These are phyloP conservation scores for Kockiozyma suomiensis DNA, from an alignment of 805 yeast genomes.

Conservation along the genomic window DNA sequence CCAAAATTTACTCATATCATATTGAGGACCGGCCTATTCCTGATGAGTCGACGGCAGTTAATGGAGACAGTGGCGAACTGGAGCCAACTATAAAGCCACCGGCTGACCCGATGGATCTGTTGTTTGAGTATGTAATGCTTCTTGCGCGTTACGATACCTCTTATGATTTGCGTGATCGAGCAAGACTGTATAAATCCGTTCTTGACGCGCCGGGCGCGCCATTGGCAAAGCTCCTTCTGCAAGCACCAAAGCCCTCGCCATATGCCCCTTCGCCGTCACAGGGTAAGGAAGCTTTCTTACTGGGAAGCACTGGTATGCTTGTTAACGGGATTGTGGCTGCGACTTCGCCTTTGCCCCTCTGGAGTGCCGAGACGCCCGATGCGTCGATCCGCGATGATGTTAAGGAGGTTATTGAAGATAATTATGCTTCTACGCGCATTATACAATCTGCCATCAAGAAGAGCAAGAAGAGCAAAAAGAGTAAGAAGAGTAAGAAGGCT, in stretches of 20 bases:
- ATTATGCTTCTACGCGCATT: background rate
- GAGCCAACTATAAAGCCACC: constrained; percentile 36
- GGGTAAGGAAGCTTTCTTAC: constrained; percentile 28
- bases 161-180: constrained; percentile 81
- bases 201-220: constrained; percentile 57
- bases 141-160: constrained; percentile 72
- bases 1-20: constrained; percentile 66
- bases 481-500: constrained; percentile 3
- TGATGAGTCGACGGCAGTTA: constrained; percentile 7
- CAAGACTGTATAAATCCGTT: constrained; percentile 69
- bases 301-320: constrained; percentile 39
- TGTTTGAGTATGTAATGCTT: constrained; percentile 65
- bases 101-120: constrained; percentile 46
- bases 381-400: constrained; percentile 39
- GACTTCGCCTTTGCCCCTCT: constrained; percentile 45
- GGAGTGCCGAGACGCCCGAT: constrained; percentile 50
- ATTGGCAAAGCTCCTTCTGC: constrained; percentile 68
- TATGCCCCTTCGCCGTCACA: constrained; percentile 34
- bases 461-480: constrained; percentile 13
- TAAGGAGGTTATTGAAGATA: constrained; percentile 1
- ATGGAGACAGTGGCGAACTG: constrained; percentile 17
- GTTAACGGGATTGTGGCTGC: constrained; percentile 41
- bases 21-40: constrained; percentile 47
- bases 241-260: constrained; percentile 76
- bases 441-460: constrained; percentile 4